Evolutionary conservation across 495 filamentous ascomycete genomes (phyloP), one percentile per base, ranked within the genome.

Genomic region (Daldinia concentrica): DNA sequence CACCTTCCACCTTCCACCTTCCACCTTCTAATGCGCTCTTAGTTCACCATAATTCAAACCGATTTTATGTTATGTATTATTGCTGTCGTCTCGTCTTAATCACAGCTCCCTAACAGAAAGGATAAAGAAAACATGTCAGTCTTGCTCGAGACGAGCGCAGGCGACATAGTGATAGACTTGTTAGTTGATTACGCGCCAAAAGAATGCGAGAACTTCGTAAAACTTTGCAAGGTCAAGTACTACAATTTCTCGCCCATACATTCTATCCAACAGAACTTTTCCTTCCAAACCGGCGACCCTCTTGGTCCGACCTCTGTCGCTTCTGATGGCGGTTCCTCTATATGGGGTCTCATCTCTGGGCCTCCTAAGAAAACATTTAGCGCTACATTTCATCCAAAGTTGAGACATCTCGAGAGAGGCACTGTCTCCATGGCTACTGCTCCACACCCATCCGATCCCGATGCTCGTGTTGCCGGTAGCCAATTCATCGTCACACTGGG

Each of bases 161-260:
- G 94, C 72, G 94, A 98, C 82, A 90, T 98, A 76, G 93, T 96
- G 71, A 92, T 98, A 76, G 94, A 98, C 80, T 86, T 98, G 26
- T 80, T 97, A 61, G 89, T 94, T 51, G 91, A 95, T 73, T 90
- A 93, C 73, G 92, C 92, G 32, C 94, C 94, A 15, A 93, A 90
- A 72, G 88, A 91, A 75, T 97, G 94, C 82, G 91, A 96, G 79
- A 98, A 97, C 86, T 97, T 98, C 81, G 83, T 98, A 26, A 98
- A 98, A 88, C 92, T 98, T 74, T 98, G 94, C 87, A 97, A 97
- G 78, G 83, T 93, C 80, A 98, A 97, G 83, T 98, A 97, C 81
- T 98, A 97, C 88, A 98, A 98, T 84, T 98, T 94, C 78, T 90
- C 93, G 30, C 94, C 94, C 37, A 81, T 97, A 61, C 90, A 96